phyloP scores from a whole-genome alignment of 495 filamentous ascomycete species.

The Durotheca rogersii region DNA sequence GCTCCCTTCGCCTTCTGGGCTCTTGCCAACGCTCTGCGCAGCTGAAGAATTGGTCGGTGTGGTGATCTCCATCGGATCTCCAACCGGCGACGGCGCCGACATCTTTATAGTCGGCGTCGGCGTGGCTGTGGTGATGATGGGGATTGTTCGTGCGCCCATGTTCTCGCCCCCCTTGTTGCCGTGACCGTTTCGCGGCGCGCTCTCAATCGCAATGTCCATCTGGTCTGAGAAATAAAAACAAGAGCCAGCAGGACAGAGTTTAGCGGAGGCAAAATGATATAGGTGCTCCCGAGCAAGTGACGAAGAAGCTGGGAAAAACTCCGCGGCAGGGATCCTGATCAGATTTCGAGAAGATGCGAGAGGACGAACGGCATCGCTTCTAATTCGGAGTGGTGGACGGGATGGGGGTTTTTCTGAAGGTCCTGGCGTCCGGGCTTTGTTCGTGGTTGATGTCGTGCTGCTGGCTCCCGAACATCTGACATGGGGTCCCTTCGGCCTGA shows the following conservation, averaged over 20 bases:
- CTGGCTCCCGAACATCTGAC: constrained; percentile 28
- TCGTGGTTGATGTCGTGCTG: constrained; percentile 21
- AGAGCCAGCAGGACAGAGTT: constrained; percentile 31
- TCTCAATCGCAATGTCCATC: constrained; percentile 53
- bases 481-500: constrained; percentile 29
- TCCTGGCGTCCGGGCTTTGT: constrained; percentile 16
- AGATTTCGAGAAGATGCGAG: constrained; percentile 26
- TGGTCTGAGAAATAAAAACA: constrained; percentile 38
- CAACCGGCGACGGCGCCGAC: constrained; percentile 48
- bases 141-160: constrained; percentile 48
- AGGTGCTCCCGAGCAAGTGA: constrained; percentile 18
- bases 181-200: constrained; percentile 43
- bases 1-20: constrained; percentile 48
- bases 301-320: constrained; percentile 22
- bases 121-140: constrained; percentile 44
- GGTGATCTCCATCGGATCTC: constrained; percentile 55
- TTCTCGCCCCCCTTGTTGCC: constrained; percentile 41
- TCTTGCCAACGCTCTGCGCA: constrained; percentile 45
- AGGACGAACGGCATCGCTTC: constrained; percentile 30
- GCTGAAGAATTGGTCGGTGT: constrained; percentile 48
- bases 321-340: constrained; percentile 12
- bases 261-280: constrained; percentile 16
- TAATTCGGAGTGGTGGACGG: constrained; percentile 18
- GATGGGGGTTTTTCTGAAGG: constrained; percentile 19
- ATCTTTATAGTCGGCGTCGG: constrained; percentile 49